Base-by-base conservation (phyloP, 305 asterid genomes). In the Fraxinus albicans region DNA sequence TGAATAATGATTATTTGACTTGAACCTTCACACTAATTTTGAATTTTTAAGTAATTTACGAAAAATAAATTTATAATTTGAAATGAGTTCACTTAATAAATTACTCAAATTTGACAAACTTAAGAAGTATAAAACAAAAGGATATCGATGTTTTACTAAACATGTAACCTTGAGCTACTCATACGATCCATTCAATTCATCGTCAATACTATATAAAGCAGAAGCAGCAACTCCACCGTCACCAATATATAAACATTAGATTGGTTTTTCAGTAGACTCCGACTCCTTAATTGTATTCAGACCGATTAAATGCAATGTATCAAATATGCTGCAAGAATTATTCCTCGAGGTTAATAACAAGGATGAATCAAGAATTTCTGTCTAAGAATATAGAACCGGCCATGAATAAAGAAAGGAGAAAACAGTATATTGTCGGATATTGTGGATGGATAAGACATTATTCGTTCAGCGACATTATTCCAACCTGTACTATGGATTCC, bases 371-470 rank as follows among this genome's bases (percentile, higher is more conserved):
- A 36, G 42, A 36, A 36, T 36, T 36, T 36, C 8, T 36, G 8
- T 36, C 42, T 6, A 36, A 36, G 42, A 8, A 21, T 53, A 50
- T 19, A 21, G 84, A 80, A 23, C 72, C 84, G 19, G 73, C 81
- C 78, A 80, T 70, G 29, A 23, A 78, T 81, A 73, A 78, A 77
- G 29, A 85, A 83, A 69, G 76, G 34, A 53, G 82, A 60, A 19
- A 78, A 79, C 53, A 21, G 42, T 8, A 65, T 2, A 63, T 35
- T 79, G 86, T 81, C 83, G 76, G 80, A 77, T 63, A 74, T 1
- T 76, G 63, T 85, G 80, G 87, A 86, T 83, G 88, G 73, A 9
- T 74, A 40, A 31, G 77, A 40, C 55, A 77, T 5, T 77, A 47
- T 44, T 38, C 58, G 38, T 35, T 35, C 6, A 33, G 55, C 21